Conservation (phyloP, 2,329 filamentous ascomycete genomes). For the Cordyceps javanica region DNA sequence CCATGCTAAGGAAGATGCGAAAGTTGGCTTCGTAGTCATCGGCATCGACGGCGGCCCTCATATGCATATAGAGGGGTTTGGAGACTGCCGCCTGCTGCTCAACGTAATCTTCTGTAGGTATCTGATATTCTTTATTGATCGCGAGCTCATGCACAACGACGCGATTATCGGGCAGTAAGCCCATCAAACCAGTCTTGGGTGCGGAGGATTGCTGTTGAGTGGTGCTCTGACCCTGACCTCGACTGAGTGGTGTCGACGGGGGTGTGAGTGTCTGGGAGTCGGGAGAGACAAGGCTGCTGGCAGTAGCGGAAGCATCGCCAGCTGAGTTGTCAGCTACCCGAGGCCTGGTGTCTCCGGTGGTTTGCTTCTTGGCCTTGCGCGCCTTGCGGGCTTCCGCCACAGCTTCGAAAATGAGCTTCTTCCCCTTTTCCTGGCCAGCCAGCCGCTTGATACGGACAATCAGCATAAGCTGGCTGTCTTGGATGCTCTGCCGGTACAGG, state of each 20-base stretch:
- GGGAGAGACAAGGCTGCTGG: slow-evolving; percentile 31
- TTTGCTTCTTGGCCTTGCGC: slow-evolving; percentile 57
- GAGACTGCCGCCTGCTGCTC: slow-evolving; percentile 48
- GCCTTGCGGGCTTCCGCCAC: slow-evolving; percentile 65
- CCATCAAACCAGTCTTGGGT: slow-evolving; percentile 38
- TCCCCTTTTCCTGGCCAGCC: slow-evolving; percentile 64
- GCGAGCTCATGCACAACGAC: slow-evolving; percentile 72
- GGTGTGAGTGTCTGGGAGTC: slow-evolving; percentile 48
- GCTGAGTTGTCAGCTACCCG: slow-evolving; percentile 50
- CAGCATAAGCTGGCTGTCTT: slow-evolving; percentile 73
- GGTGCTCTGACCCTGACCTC: slow-evolving; percentile 26
- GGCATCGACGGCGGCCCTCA: slow-evolving; percentile 59
- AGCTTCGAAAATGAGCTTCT: slow-evolving; percentile 66
- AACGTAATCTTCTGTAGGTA: slow-evolving; percentile 55
- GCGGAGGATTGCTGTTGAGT: slow-evolving; percentile 21
- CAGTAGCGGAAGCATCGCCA: slow-evolving; percentile 31
- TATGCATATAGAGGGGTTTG: slow-evolving; percentile 48
- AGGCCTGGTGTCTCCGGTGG: slow-evolving; percentile 62
- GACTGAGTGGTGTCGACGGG: slow-evolving; percentile 42
- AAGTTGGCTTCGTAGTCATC: slow-evolving; percentile 60
- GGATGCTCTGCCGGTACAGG: slow-evolving; percentile 74
- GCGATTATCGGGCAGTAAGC: slow-evolving; percentile 64
- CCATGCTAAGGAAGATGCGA: slow-evolving; percentile 63
- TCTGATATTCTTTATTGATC: slow-evolving; percentile 71
- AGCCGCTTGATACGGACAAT: slow-evolving; percentile 75